Base-by-base conservation (phyloP, 345 rosid species). In the Populus tremula region DNA sequence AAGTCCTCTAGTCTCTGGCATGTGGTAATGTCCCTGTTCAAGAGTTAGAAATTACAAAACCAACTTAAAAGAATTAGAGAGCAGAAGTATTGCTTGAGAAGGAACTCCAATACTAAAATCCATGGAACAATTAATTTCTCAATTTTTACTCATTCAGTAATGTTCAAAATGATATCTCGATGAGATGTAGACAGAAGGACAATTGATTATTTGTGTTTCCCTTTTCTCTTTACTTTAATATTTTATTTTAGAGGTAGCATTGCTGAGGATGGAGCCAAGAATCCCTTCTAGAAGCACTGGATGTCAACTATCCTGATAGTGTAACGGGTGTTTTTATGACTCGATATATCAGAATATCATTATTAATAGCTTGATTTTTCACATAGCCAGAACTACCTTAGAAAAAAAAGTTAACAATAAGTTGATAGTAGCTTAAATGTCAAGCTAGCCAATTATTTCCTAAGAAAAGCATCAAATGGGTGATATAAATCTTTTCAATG, bases 1-100 rank as follows among this genome's bases (percentile, higher is more conserved):
- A 77, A 96, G 95, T 74, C 99, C 99, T 90, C 98, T 89, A 31
- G 99, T 96, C 83, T 94, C 98, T 20, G 99, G 99, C 93, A 94
- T 88, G 89, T 96, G 99, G 84, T 96, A 90, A 84, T 94, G 97
- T 75, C 99, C 97, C 99, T 96, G 81, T 54, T 59, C 59, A 71
- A 67, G 31, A 71, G 64, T 72, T 76, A 76, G 63, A 65, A 38
- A 72, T 35, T 69, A 67, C n/a, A 68, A 59, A 69, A 43, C 66
- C 78, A 78, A 35, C 8, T 16, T 31, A 23, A 68, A 25, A 71
- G 21, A 53, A 27, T 53, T 70, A 75, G 63, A 72, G 36, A n/a
- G 45, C 54, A 25, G 41, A 71, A 72, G 5, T 54, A 64, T 53
- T 67, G 29, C 27, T 41, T 11, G 65, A 53, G 45, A 49, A 27